Evolutionary conservation across 225 moss, liverwort and hornwort species (phyloP), one percentile per base, ranked within the genome.

Genomic region (Antitrichia curtipendula): DNA sequence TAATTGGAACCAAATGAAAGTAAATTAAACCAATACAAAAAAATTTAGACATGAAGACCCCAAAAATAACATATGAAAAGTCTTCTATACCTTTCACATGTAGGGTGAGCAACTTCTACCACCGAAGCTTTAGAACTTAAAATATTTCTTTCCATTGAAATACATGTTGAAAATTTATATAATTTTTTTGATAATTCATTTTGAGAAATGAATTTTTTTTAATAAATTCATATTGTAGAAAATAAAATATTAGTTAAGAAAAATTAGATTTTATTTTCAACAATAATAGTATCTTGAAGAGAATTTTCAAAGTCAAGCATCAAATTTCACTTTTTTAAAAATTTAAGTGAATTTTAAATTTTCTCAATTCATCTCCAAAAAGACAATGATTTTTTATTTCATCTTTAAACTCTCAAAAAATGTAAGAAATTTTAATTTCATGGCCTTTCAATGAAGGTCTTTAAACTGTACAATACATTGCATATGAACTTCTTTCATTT

Each of bases 11-110:
- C 6, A 18, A 29, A 4, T 13, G 1, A 41, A 80, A 29, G 10
- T 2, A 28, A 57, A 41, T 13, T 4, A 41, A 79, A 0, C 9
- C 20, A 9, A 20, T 22, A 11, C 0, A 22, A 9, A 34, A 0
- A 34, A 7, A 2, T 31, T 22, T 23, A 49, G 10, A 16, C 2
- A 24, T 62, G 0, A 41, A 81, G 10, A 34, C 2, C 3, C 3
- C 2, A 2, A 80, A 22, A 22, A 16, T 14, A 45, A 7, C 1
- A 62, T 13, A 41, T 41, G 2, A 58, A 34, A 61, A 34, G 1
- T 23, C 34, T 62, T 32, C 4, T 22, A 10, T 34, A 47, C 23
- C 6, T 3, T 34, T 14, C 6, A 13, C 2, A 23, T 15, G 1
- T 23, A 27, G 4, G 8, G 0, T 24, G 7, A 19, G 7, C 3